Percentiles rank a stretch among this genome's conserved stretches.
Conservation (phyloP, 73 alveolate genomes). For the Stentor coeruleus region DNA sequence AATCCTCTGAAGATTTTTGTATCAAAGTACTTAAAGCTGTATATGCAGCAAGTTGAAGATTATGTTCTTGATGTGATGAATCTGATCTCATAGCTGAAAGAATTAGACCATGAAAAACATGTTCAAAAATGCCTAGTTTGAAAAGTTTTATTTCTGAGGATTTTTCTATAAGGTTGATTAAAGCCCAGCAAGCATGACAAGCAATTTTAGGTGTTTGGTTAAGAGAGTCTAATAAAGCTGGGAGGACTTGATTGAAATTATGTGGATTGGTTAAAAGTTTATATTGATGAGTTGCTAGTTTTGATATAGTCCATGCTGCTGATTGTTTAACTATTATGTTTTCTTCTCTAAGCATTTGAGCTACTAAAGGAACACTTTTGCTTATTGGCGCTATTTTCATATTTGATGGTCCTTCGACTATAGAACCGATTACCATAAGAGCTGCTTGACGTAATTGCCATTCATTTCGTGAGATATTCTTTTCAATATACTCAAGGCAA, state of each 20-base stretch:
- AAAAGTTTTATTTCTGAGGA: neutral
- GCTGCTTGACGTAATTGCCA: neutral
- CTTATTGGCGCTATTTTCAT: neutral
- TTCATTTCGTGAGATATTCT: neutral
- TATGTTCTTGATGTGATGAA: neutral
- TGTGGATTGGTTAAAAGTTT: neutral
- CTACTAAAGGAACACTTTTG: neutral
- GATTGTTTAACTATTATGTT: neutral
- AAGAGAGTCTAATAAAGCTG: neutral
- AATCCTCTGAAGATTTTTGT: neutral
- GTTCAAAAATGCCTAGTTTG: neutral
- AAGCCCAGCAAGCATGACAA: neutral
- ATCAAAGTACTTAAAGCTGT: neutral
- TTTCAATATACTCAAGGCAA: neutral
- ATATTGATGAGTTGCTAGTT: neutral
- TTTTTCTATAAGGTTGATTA: neutral
- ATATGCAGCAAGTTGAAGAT: constrained; percentile 4
- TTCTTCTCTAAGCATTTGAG: neutral
- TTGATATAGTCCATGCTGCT: constrained; percentile 17
- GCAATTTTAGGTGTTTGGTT: neutral
- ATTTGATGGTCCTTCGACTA: neutral
- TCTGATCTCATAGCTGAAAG: neutral
- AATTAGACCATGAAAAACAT: neutral
- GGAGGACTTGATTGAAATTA: neutral
- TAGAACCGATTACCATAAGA: constrained; percentile 4